Conservation (phyloP, 2,329 filamentous ascomycete species). For the Aspergillus sp. region DNA sequence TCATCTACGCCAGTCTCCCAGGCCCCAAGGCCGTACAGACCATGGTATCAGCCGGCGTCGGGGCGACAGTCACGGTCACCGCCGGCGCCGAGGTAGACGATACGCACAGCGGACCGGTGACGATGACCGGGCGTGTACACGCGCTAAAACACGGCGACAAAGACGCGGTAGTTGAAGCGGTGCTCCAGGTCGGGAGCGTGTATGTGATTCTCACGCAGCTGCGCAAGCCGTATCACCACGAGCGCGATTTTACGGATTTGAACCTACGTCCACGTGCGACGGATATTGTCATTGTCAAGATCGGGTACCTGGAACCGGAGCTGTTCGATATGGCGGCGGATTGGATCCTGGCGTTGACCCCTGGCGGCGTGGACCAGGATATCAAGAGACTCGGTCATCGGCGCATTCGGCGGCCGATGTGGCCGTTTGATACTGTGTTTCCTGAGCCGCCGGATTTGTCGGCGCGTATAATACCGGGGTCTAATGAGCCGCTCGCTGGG, state of each 20-base stretch:
- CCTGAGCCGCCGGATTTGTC: conserved; percentile 32
- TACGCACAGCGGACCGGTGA: conserved; percentile 48
- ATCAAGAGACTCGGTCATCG: conserved; percentile 48
- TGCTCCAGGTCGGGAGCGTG: conserved; percentile 50
- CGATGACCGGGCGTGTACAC: conserved; percentile 51
- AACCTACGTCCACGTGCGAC: conserved; percentile 45
- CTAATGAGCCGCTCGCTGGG: conserved; percentile 16
- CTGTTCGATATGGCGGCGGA: conserved; percentile 53
- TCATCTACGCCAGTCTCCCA: conserved; percentile 55
- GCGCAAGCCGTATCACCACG: conserved; percentile 55
- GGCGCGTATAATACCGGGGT: conserved; percentile 35
- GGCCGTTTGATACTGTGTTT: conserved; percentile 43
- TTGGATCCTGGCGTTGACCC: conserved; percentile 55
- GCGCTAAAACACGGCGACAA: conserved; percentile 51
- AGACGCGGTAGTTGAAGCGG: conserved; percentile 49
- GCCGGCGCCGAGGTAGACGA: conserved; percentile 52
- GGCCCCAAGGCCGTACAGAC: conserved; percentile 43
- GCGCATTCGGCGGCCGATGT: conserved; percentile 51
- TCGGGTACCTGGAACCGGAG: conserved; percentile 56
- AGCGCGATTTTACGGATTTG: conserved; percentile 52
- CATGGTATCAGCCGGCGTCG: conserved; percentile 47
- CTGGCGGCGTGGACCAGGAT: conserved; percentile 55
- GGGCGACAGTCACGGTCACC: conserved; percentile 49
- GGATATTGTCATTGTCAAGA: conserved; percentile 56
- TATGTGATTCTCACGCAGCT: conserved; percentile 52